Base-by-base conservation (phyloP, 176 grass and related monocot genomes). In the Cenchrus purpureus region DNA sequence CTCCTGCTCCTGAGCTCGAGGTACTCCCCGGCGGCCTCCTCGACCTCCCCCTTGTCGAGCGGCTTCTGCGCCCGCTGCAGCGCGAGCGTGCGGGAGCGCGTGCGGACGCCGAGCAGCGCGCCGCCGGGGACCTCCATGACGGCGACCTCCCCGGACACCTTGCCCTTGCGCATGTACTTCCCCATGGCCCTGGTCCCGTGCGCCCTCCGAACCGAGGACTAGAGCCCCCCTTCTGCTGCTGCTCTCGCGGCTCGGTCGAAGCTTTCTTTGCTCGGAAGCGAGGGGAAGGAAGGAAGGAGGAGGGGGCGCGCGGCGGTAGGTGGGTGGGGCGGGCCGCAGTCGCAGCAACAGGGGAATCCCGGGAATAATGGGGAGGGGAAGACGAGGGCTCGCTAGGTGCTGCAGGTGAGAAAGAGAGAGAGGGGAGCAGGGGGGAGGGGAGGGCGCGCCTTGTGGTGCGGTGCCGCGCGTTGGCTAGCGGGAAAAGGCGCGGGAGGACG, bases 131-230 rank as follows among this genome's bases (percentile, higher is more conserved):
- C 86, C 88, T 97, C 94, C 94, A 97, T 92, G 61, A 97, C 86
- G 40, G 90, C 90, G 16, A 97, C 92, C 92, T 97, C 95, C 0
- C 92, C 89, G 31, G 92, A 95, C 53, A 89, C 49, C 95, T 93
- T 97, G 53, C 56, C 82, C 84, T 95, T 97, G 84, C 92, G 88
- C 85, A 97, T 91, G 95, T 97, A 97, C 85, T 91, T 91, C 5
- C 95, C 95, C 95, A 97, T 97, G 73, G 58, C 49, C 49, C 8
- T 14, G 57, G 20, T 22, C 64, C 31, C n/a, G 11, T n/a, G 29
- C 51, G 1, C 37, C 37, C 37, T 40, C 37, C 37, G 37, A 40
- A 40, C 37, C 37, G 37, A 25, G 25, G 25, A 25, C 25, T 25
- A 25, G 25, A 25, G 25, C 25, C 25, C 25, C 25, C 25, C 25